Conservation (phyloP, 2,329 filamentous ascomycete species). For the Madurella fahalii region DNA sequence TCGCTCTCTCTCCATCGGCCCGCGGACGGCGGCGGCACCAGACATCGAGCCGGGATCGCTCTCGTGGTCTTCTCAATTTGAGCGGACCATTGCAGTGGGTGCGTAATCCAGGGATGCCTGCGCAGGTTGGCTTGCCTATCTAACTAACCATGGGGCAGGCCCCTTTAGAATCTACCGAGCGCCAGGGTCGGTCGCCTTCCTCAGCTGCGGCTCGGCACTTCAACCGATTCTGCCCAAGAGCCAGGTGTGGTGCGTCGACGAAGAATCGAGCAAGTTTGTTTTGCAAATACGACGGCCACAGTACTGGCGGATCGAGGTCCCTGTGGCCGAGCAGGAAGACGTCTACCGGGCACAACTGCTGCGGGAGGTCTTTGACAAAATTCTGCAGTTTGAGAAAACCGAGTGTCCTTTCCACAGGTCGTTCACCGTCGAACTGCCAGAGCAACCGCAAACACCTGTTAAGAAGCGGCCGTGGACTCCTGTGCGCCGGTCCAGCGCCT, state of each 20-base stretch:
- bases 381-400: conserved; percentile 83
- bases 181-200: conserved; percentile 78
- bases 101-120: conserved; percentile 29
- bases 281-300: conserved; percentile 76
- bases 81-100: conserved; percentile 78
- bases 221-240: conserved; percentile 86
- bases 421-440: conserved; percentile 71
- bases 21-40: conserved; percentile 29
- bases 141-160: conserved; percentile 42
- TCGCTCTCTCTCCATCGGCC: conserved; percentile 31
- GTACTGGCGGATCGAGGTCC: conserved; percentile 88
- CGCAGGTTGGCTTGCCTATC: conserved; percentile 1
- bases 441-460: conserved; percentile 60
- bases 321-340: conserved; percentile 61
- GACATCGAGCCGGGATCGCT: conserved; percentile 58
- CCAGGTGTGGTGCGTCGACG: conserved; percentile 91
- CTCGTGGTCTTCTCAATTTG: conserved; percentile 69
- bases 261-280: conserved; percentile 75
- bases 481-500: conserved; percentile 30
- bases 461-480: conserved; percentile 68
- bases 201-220: conserved; percentile 78
- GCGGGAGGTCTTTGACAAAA: conserved; percentile 63
- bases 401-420: conserved; percentile 77
- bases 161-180: conserved; percentile 80
- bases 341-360: conserved; percentile 60